A percentile compares a stretch with the other conserved stretches of the same genome.
These are phyloP conservation scores for Pleurotus salmoneostramineus DNA, from an alignment of 768 basidiomycete species.

Conservation along the genomic window DNA sequence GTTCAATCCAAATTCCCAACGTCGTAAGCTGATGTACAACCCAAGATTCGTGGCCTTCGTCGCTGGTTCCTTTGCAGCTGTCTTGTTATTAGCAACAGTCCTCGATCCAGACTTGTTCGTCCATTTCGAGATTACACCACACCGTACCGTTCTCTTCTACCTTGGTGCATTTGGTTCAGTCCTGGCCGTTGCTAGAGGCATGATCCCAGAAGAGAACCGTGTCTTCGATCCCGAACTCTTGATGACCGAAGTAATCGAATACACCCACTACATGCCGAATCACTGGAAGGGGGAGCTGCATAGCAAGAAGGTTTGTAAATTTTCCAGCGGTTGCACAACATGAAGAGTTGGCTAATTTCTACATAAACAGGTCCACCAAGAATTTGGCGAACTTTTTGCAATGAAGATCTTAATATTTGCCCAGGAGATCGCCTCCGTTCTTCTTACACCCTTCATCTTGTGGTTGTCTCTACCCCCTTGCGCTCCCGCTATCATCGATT, in stretches of 20 bases:
- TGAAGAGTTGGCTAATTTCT: too few relatives aligned
- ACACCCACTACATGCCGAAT: conserved; percentile 95
- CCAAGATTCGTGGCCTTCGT: conserved; percentile 92
- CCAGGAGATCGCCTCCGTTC: conserved; percentile 86
- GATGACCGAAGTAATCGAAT: conserved; percentile 88
- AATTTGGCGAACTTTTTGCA: conserved; percentile 90
- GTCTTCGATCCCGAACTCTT: conserved; percentile 93
- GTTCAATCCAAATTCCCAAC: conserved; percentile 18
- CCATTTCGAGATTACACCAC: conserved; percentile 91
- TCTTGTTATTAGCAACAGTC: conserved; percentile 87
- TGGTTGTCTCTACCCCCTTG: conserved; percentile 91
- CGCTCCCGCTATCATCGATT: conserved; percentile 90
- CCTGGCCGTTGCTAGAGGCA: conserved; percentile 86
- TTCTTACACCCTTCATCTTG: conserved; percentile 91
- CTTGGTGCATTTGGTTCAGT: conserved; percentile 83
- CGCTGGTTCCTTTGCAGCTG: conserved; percentile 94
- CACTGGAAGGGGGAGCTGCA: conserved; percentile 90
- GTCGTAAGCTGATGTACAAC: not conserved
- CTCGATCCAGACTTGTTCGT: conserved; percentile 92
- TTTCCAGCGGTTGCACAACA: not conserved
- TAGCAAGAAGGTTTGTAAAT: conserved; percentile 64
- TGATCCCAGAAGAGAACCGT: conserved; percentile 92
- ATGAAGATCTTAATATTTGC: conserved; percentile 87
- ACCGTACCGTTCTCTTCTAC: conserved; percentile 93
- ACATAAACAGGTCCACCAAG: conserved; percentile 68